Conservation (phyloP, 106 monocot genomes). For the Platanthera guangdongensis region DNA sequence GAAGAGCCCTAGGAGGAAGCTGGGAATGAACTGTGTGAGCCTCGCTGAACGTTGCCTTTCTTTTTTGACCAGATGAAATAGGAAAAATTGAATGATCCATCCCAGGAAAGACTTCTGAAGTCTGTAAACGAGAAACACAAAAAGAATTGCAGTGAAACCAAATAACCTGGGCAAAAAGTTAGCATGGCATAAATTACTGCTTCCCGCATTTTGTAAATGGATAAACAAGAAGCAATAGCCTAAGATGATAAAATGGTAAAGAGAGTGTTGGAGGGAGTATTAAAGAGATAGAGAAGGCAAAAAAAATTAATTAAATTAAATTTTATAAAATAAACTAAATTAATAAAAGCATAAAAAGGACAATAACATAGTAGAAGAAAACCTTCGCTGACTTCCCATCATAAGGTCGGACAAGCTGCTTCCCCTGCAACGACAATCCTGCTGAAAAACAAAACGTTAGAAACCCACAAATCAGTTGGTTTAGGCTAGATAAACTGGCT, state of each 20-base stretch:
- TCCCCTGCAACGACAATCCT: not conserved
- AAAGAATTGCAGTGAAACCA: not conserved
- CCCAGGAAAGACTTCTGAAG: conserved; percentile 49
- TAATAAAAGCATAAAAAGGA: too few species aligned
- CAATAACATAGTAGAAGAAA: not conserved
- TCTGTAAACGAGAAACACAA: conserved; percentile 28
- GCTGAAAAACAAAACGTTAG: conserved; percentile 1
- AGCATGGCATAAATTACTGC: too few species aligned
- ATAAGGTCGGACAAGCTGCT: conserved; percentile 6
- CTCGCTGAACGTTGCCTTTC: conserved; percentile 34
- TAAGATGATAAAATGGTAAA: too few species aligned
- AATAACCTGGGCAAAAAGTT: not conserved
- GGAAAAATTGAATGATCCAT: conserved; percentile 48
- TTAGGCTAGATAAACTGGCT: not conserved
- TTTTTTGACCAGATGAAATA: conserved; percentile 52
- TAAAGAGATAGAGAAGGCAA: too few species aligned
- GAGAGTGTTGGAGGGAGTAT: too few species aligned
- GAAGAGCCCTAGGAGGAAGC: conserved; percentile 44
- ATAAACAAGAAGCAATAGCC: too few species aligned
- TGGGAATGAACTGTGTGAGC: conserved; percentile 50
- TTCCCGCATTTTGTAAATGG: too few species aligned
- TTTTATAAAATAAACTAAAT: too few species aligned
- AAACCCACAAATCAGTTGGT: not conserved
- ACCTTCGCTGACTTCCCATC: conserved; percentile 9
- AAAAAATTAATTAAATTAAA: too few species aligned